phyloP scores from a whole-genome alignment of 2,329 filamentous ascomycete species.

The Teratosphaeria nubilosa region DNA sequence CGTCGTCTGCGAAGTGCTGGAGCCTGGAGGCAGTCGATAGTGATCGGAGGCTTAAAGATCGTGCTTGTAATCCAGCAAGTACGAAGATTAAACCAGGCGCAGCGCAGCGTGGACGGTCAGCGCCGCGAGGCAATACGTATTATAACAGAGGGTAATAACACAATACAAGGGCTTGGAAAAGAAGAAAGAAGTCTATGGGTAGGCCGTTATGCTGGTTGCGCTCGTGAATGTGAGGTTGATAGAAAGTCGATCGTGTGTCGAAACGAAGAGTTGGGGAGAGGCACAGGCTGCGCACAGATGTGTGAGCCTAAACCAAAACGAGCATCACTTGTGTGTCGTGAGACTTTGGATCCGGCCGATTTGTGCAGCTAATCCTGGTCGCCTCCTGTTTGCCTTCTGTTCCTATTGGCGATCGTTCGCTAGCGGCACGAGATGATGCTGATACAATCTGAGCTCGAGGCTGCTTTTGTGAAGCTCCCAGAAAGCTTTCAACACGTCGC shows the following conservation, averaged over 20 bases:
- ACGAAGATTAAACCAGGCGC: slow-evolving; percentile 8
- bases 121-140: slow-evolving; percentile 6
- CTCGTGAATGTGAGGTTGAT: not conserved
- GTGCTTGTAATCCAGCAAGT: slow-evolving; percentile 2
- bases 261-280: not conserved
- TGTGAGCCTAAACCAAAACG: slow-evolving; percentile 1
- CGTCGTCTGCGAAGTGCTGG: not conserved
- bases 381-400: not conserved
- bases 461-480: not conserved
- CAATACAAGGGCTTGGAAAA: slow-evolving; percentile 9
- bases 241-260: not conserved
- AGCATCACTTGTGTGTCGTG: not conserved
- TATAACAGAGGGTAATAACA: slow-evolving; percentile 15
- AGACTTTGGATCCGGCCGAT: not conserved
- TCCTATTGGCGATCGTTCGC: not conserved
- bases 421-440: not conserved
- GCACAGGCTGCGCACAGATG: not conserved
- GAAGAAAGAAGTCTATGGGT: slow-evolving; percentile 5
- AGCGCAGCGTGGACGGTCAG: not conserved
- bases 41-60: slow-evolving; percentile 1
- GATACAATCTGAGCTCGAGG: not conserved
- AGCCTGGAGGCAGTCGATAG: not conserved
- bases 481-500: not conserved
- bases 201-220: not conserved
- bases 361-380: not conserved